These are phyloP conservation scores for Physcomitrellopsis africana DNA, from an alignment of 225 moss, liverwort and hornwort genomes.

Conservation along the genomic window DNA sequence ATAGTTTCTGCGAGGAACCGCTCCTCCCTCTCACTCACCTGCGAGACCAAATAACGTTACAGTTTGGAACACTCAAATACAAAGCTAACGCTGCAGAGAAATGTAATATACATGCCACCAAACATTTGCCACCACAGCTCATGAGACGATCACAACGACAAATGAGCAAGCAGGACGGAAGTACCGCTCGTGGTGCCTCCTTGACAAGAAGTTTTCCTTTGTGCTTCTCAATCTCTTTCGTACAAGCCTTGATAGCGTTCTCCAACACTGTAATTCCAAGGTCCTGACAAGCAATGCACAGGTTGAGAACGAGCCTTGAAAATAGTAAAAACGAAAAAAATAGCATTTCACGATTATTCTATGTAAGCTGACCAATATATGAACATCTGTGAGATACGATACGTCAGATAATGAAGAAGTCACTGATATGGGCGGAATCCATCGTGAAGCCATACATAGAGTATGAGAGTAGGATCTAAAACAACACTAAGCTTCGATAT, in stretches of 20 bases:
- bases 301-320: neutral
- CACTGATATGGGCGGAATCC: no score
- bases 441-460: no score
- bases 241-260: constrained; percentile 80
- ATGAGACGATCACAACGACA: no score
- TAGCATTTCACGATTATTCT: neutral
- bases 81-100: neutral
- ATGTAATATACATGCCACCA: constrained; percentile 13
- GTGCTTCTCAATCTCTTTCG: constrained; percentile 92
- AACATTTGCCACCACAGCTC: neutral
- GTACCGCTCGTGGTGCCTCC: constrained; percentile 94
- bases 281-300: constrained; percentile 34
- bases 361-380: neutral
- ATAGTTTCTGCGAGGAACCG: constrained; percentile 90
- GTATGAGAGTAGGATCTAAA: no score
- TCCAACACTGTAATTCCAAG: constrained; percentile 85
- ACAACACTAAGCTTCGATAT: no score
- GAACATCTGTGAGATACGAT: neutral
- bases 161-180: neutral
- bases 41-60: constrained; percentile 24
- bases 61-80: neutral
- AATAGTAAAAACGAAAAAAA: neutral
- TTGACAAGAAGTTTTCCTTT: constrained; percentile 89
- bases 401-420: neutral
- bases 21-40: constrained; percentile 99